Evolutionary conservation across 345 rosid genomes (phyloP).

Genomic region (Psidium guajava): DNA sequence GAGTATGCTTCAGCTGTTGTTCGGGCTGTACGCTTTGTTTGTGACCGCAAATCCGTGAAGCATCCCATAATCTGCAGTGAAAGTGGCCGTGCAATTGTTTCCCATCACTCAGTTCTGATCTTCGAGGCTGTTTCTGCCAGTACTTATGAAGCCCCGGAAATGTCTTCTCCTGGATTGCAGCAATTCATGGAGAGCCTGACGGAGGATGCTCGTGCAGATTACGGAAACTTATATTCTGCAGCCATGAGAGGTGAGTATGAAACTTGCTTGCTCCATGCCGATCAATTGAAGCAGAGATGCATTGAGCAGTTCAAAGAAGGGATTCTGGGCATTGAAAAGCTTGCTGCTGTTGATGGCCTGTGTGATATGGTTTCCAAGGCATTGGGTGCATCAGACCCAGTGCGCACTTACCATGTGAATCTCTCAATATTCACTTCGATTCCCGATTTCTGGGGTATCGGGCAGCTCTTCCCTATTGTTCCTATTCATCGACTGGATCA

Average conservation of each 20-base stretch:
- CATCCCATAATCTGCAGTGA: constrained; percentile 86
- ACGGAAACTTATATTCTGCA: constrained; percentile 35
- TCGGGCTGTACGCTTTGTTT: constrained; percentile 41
- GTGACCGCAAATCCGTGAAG: constrained; percentile 57
- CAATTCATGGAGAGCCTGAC: constrained; percentile 43
- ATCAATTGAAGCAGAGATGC: constrained; percentile 73
- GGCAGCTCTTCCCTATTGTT: constrained; percentile 79
- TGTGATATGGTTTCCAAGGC: constrained; percentile 57
- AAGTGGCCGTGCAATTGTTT: constrained; percentile 87
- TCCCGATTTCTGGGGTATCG: constrained; percentile 97
- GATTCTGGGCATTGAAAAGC: constrained; percentile 55
- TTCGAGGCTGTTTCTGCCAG: constrained; percentile 66
- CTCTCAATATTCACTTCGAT: constrained; percentile 89
- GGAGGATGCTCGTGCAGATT: constrained; percentile 59
- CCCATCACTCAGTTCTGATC: constrained; percentile 76
- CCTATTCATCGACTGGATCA: constrained; percentile 79
- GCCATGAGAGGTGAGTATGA: constrained; percentile 56
- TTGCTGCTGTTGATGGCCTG: constrained; percentile 78
- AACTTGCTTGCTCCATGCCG: constrained; percentile 57
- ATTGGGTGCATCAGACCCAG: constrained; percentile 41
- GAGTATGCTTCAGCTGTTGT: constrained; percentile 90
- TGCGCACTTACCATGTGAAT: constrained; percentile 66
- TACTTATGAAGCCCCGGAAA: constrained; percentile 6
- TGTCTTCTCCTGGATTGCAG: constrained; percentile 31
- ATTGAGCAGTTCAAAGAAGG: constrained; percentile 83